Percentiles rank a stretch among this genome's conserved stretches.
phyloP scores from a whole-genome alignment of 2,329 filamentous ascomycete species.

The Cladosporium velox region DNA sequence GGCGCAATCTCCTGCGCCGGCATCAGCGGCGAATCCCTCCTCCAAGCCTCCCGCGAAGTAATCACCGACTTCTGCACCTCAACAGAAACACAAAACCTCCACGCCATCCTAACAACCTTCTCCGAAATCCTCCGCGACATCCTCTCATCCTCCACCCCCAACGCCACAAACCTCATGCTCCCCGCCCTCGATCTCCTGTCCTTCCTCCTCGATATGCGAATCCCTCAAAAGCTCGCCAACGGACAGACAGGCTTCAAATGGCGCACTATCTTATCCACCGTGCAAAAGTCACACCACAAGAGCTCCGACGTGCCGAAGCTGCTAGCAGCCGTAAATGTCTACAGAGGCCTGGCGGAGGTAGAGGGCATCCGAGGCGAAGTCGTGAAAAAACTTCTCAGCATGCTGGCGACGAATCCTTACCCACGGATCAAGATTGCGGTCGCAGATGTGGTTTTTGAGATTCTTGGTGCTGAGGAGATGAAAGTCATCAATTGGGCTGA shows the following conservation, averaged over 20 bases:
- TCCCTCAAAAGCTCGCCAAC: conserved; percentile 42
- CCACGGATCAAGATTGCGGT: conserved; percentile 63
- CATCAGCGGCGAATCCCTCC: conserved; percentile 73
- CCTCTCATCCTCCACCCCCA: conserved; percentile 9
- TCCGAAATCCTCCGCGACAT: conserved; percentile 28
- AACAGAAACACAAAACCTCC: conserved; percentile 14
- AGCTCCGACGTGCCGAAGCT: conserved; percentile 80
- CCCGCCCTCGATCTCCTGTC: conserved; percentile 75
- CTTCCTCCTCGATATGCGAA: conserved; percentile 61
- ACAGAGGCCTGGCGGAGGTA: conserved; percentile 67
- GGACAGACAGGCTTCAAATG: conserved; percentile 58
- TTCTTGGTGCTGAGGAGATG: conserved; percentile 39
- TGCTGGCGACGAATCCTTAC: conserved; percentile 76
- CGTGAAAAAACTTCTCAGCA: conserved; percentile 67
- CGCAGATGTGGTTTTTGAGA: conserved; percentile 45
- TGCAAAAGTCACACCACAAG: conserved; percentile 81
- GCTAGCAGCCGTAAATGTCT: conserved; percentile 76
- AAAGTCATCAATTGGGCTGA: conserved; percentile 29
- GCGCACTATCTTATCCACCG: conserved; percentile 65
- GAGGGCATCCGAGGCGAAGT: conserved; percentile 57
- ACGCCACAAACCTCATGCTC: conserved; percentile 24
- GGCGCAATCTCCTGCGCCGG: conserved; percentile 74
- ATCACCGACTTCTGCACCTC: conserved; percentile 51
- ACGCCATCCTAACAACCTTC: conserved; percentile 28
- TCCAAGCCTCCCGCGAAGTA: conserved; percentile 68